phyloP scores from a whole-genome alignment of 2,329 filamentous ascomycete genomes.

The Phaeomoniella chlamydospora region DNA sequence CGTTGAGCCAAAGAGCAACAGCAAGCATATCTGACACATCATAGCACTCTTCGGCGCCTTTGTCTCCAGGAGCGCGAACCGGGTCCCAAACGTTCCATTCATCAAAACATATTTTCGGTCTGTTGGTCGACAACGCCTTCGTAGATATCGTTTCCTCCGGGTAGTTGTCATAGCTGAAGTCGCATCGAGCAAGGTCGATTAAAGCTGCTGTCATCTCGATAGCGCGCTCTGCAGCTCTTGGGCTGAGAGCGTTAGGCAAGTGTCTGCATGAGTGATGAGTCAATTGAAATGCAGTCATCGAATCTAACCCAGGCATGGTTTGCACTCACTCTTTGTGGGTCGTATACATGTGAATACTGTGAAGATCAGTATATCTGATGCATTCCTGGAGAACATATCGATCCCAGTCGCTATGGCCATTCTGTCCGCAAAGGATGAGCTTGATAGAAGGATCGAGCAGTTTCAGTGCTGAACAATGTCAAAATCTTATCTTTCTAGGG shows the following conservation, averaged over 20 bases:
- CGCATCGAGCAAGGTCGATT: slow-evolving; percentile 60
- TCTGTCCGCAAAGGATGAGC: slow-evolving; percentile 62
- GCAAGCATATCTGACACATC: slow-evolving; percentile 62
- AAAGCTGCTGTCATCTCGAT: slow-evolving; percentile 55
- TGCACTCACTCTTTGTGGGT: slow-evolving; percentile 17
- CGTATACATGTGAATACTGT: slow-evolving; percentile 69
- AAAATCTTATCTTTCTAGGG: neutral
- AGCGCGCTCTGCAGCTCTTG: slow-evolving; percentile 55
- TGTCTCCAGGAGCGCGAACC: slow-evolving; percentile 52
- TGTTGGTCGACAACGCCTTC: slow-evolving; percentile 39
- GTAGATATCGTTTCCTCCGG: slow-evolving; percentile 8
- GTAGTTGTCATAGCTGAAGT: slow-evolving; percentile 32
- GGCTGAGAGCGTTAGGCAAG: slow-evolving; percentile 45
- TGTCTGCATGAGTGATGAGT: slow-evolving; percentile 29
- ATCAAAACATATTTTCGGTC: slow-evolving; percentile 64
- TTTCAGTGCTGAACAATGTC: slow-evolving; percentile 19
- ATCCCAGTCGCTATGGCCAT: slow-evolving; percentile 57
- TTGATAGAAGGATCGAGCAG: slow-evolving; percentile 47
- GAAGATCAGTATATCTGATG: slow-evolving; percentile 57
- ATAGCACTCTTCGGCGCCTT: slow-evolving; percentile 60
- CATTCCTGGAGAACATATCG: slow-evolving; percentile 58
- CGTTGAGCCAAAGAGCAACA: slow-evolving; percentile 62
- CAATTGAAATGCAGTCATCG: neutral
- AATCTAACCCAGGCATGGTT: neutral
- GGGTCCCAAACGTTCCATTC: slow-evolving; percentile 81